Conservation (phyloP, 169 alveolate genomes). For the Toxoplasma gondii region DNA sequence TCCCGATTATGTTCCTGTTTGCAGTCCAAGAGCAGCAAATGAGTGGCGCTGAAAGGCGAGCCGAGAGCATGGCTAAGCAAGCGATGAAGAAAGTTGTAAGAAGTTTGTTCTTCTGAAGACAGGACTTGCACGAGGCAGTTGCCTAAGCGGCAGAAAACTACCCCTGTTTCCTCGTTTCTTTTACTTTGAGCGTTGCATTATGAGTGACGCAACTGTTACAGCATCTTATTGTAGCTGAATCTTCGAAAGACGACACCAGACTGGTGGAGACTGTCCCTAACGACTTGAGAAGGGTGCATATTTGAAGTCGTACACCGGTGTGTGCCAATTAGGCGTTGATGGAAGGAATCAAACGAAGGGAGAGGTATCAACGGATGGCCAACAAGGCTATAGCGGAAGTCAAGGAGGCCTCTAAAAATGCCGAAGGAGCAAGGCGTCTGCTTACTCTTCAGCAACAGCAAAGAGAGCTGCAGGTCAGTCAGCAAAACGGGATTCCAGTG, state of each 20-base stretch:
- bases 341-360: conserved; percentile 4
- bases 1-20: neutral
- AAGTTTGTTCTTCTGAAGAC: neutral
- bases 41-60: conserved; percentile 9
- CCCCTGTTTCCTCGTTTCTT: too few relatives aligned
- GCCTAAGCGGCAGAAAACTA: too few relatives aligned
- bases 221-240: too few relatives aligned
- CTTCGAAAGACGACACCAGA: too few relatives aligned
- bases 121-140: too few relatives aligned
- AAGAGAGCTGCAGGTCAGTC: neutral
- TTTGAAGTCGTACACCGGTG: too few relatives aligned
- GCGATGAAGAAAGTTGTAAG: neutral
- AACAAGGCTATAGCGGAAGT: conserved; percentile 22
- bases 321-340: neutral
- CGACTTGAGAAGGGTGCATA: too few relatives aligned
- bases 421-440: neutral
- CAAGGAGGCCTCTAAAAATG: neutral
- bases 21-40: conserved; percentile 23
- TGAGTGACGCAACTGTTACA: too few relatives aligned
- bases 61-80: neutral
- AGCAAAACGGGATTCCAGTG: neutral
- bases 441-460: neutral
- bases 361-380: conserved; percentile 6
- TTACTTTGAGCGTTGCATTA: too few relatives aligned
- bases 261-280: too few relatives aligned